Conservation (phyloP, 2,329 filamentous ascomycete genomes). For the Xylariaceae sp. region DNA sequence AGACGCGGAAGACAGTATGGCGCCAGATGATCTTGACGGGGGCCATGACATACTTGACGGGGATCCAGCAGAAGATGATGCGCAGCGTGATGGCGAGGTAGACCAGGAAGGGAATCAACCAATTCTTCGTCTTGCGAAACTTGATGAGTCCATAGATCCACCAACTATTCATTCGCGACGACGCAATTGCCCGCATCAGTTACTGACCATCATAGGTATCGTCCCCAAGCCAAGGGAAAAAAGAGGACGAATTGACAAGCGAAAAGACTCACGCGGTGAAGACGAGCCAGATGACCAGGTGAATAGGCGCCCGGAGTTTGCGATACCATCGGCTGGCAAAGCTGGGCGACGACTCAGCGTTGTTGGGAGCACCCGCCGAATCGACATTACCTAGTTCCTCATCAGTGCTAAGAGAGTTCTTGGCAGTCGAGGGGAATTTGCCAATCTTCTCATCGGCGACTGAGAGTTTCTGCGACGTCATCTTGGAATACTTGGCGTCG, state of each 20-base stretch:
- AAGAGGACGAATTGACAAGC: background rate
- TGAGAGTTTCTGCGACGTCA: constrained; percentile 31
- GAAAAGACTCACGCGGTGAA: constrained; percentile 33
- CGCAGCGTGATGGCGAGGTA: constrained; percentile 71
- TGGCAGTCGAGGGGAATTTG: constrained; percentile 35
- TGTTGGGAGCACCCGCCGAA: constrained; percentile 18
- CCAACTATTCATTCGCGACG: constrained; percentile 30
- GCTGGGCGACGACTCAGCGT: constrained; percentile 15
- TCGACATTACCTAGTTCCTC: constrained; percentile 31
- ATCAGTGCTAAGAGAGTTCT: constrained; percentile 30
- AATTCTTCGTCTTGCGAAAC: constrained; percentile 64
- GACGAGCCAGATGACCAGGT: constrained; percentile 39
- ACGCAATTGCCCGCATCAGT: constrained; percentile 11
- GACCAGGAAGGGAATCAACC: constrained; percentile 78
- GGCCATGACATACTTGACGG: constrained; percentile 58
- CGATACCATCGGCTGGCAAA: constrained; percentile 36
- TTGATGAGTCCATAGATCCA: constrained; percentile 47
- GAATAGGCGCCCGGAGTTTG: constrained; percentile 40
- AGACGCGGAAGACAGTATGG: constrained; percentile 54
- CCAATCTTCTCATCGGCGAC: constrained; percentile 32
- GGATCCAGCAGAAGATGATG: constrained; percentile 67
- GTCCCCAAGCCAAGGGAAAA: background rate
- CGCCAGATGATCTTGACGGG: constrained; percentile 65
- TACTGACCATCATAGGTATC: background rate
- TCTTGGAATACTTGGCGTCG: constrained; percentile 44